Percentiles rank a stretch among this genome's conserved stretches.
Conservation (phyloP, 192 early-diverging fungal genomes). For the Linnemannia exigua region DNA sequence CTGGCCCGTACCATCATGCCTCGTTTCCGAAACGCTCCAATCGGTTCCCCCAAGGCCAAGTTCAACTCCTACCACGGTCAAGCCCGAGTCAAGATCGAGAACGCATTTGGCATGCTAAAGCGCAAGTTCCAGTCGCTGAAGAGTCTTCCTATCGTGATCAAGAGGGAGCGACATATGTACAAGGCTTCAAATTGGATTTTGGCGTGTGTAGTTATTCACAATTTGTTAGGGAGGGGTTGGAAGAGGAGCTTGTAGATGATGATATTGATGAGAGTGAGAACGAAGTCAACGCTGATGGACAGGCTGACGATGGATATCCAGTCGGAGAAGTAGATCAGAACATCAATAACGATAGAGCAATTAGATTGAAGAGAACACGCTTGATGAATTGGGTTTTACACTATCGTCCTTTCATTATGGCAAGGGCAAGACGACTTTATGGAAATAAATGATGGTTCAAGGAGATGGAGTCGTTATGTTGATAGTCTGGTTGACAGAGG, state of each 20-base stretch:
- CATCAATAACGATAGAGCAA: neutral
- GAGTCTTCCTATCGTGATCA: constrained; percentile 12
- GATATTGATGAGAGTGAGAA: neutral
- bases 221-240: constrained; percentile 16
- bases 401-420: neutral
- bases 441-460: neutral
- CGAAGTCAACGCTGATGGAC: neutral
- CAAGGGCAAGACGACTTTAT: neutral
- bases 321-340: neutral
- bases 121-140: constrained; percentile 22
- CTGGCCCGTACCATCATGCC: constrained; percentile 6
- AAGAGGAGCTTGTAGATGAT: neutral
- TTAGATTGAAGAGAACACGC: neutral
- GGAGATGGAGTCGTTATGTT: neutral
- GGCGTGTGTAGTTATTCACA: constrained; percentile 27
- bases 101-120: constrained; percentile 26
- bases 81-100: constrained; percentile 21
- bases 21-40: neutral
- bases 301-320: constrained; percentile 1
- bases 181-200: constrained; percentile 21
- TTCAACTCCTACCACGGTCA: constrained; percentile 14
- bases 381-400: neutral
- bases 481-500: neutral
- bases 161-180: neutral
- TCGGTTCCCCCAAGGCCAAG: neutral